Evolutionary conservation across 305 asterid species (phyloP).

Genomic region (Monarda citriodora): DNA sequence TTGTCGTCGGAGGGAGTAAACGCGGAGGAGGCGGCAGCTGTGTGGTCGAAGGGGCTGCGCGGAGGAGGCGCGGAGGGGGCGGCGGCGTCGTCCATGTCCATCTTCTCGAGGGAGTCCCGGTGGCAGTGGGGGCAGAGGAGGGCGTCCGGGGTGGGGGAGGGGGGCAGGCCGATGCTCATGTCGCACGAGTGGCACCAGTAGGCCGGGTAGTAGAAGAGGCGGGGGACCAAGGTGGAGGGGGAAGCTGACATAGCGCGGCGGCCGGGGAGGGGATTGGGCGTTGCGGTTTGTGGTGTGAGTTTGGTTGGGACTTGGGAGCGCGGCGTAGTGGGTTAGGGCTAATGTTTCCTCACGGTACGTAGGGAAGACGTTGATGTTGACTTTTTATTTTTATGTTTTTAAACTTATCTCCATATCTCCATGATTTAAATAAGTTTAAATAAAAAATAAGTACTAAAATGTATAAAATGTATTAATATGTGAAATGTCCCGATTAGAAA

Average conservation of each 20-base stretch:
- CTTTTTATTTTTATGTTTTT: not conserved
- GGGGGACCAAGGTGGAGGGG: slow-evolving; percentile 42
- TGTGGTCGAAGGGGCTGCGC: slow-evolving; percentile 23
- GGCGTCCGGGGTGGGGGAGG: slow-evolving; percentile 65
- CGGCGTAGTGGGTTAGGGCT: slow-evolving; percentile 20
- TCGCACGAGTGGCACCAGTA: slow-evolving; percentile 95
- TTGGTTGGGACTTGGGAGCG: slow-evolving; percentile 11
- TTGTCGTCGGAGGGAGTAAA: slow-evolving; percentile 60
- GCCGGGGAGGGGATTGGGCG: slow-evolving; percentile 16
- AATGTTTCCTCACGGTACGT: slow-evolving; percentile 18
- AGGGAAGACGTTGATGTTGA: slow-evolving; percentile 23
- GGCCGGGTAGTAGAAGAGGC: slow-evolving; percentile 66
- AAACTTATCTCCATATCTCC: too few species aligned
- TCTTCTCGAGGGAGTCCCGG: slow-evolving; percentile 75
- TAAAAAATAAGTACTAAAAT: too few species aligned
- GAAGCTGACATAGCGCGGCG: slow-evolving; percentile 36
- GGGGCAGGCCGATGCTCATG: slow-evolving; percentile 81
- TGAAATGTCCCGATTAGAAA: too few species aligned
- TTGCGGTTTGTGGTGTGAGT: slow-evolving; percentile 22
- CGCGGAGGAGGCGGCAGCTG: slow-evolving; percentile 15
- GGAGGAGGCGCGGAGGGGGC: slow-evolving; percentile 31
- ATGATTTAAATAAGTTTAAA: too few species aligned
- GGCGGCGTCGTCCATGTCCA: slow-evolving; percentile 45
- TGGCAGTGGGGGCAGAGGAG: slow-evolving; percentile 93
- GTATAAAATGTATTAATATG: too few species aligned